phyloP scores from a whole-genome alignment of 768 basidiomycete species.

The Boletus tomentosulus region DNA sequence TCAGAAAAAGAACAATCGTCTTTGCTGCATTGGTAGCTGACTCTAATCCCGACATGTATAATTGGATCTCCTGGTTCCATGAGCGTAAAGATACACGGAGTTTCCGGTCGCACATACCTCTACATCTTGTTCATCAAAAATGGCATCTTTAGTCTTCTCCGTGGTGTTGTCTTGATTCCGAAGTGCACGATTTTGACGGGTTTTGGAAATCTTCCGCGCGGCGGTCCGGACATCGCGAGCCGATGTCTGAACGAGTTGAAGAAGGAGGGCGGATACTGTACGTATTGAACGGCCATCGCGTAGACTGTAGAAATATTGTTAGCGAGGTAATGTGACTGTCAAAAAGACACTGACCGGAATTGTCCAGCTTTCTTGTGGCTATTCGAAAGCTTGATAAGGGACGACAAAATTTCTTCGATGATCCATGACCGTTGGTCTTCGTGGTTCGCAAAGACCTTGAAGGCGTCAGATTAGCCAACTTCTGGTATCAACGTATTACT shows the following conservation, averaged over 20 bases:
- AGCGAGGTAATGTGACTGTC: neutral
- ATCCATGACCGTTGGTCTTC: conserved; percentile 93
- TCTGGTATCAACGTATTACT: conserved; percentile 25
- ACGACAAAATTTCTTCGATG: conserved; percentile 92
- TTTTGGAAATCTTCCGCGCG: conserved; percentile 56
- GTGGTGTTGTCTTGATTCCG: conserved; percentile 56
- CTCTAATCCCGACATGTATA: conserved; percentile 71
- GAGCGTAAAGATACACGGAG: neutral
- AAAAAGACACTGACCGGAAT: conserved; percentile 57
- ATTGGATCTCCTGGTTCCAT: conserved; percentile 54
- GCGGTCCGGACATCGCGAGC: conserved; percentile 81
- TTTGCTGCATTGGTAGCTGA: conserved; percentile 82
- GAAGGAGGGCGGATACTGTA: conserved; percentile 86
- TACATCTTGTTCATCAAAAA: conserved; percentile 64
- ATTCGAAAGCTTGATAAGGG: conserved; percentile 85
- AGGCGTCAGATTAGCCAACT: conserved; percentile 2
- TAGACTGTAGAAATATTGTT: conserved; percentile 46
- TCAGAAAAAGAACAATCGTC: conserved; percentile 75
- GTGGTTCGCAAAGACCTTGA: conserved; percentile 86
- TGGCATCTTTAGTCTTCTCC: conserved; percentile 48
- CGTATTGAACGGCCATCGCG: conserved; percentile 89
- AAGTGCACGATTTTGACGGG: conserved; percentile 58
- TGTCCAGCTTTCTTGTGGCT: conserved; percentile 87
- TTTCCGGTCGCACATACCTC: conserved; percentile 40
- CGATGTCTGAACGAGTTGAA: conserved; percentile 96